A percentile compares a stretch with the other conserved stretches of the same genome.
These are phyloP conservation scores for Lithohypha guttulata DNA, from an alignment of 2,329 filamentous ascomycete genomes.

Conservation along the genomic window DNA sequence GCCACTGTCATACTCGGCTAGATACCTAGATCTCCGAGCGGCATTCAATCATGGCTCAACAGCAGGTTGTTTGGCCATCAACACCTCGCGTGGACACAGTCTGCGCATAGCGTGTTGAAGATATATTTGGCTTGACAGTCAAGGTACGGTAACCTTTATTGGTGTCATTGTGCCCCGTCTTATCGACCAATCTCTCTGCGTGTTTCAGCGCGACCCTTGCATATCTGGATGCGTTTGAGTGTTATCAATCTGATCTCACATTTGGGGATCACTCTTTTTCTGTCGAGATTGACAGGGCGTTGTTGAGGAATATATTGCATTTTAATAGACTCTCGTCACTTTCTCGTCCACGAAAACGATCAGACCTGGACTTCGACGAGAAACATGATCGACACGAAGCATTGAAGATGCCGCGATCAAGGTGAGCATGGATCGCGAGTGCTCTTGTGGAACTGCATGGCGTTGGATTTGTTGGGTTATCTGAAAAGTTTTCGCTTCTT, in stretches of 20 bases:
- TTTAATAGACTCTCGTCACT: slow-evolving; percentile 6
- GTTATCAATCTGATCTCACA: neutral
- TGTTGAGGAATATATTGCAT: slow-evolving; percentile 3
- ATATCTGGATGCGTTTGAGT: slow-evolving; percentile 13
- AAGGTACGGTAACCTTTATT: slow-evolving; percentile 6
- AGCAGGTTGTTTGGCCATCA: neutral
- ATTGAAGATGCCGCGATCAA: slow-evolving; percentile 7
- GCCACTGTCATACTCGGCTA: slow-evolving; percentile 9
- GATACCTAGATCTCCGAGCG: neutral
- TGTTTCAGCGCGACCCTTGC: slow-evolving; percentile 10
- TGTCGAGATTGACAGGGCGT: slow-evolving; percentile 2
- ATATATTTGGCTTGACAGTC: neutral
- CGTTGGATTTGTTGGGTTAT: neutral
- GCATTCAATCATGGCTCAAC: neutral
- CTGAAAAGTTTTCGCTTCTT: slow-evolving; percentile 2
- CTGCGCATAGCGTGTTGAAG: neutral
- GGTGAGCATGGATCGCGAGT: neutral
- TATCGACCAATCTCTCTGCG: slow-evolving; percentile 2
- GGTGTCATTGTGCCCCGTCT: too few species aligned
- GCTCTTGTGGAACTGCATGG: neutral
- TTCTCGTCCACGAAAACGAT: neutral
- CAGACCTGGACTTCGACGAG: neutral
- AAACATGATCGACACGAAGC: slow-evolving; percentile 7
- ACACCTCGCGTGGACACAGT: neutral
- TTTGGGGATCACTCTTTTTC: neutral